These are phyloP conservation scores for Rhynchosporium agropyri DNA, from an alignment of 2,329 filamentous ascomycete genomes.

Conservation along the genomic window DNA sequence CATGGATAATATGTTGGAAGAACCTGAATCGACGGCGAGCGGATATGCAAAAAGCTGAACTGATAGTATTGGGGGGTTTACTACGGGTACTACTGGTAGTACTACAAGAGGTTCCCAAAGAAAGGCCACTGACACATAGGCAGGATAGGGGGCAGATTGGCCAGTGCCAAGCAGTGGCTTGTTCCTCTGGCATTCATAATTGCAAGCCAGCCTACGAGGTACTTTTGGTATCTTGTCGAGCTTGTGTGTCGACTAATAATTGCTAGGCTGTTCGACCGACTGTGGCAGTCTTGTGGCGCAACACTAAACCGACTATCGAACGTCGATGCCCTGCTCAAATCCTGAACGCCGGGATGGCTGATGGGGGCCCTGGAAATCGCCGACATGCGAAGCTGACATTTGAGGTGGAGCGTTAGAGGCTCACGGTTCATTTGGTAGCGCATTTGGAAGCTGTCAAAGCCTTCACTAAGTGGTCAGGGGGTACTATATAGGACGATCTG, in stretches of 20 bases:
- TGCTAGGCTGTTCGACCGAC: neutral
- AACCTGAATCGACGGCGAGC: constrained; percentile 4
- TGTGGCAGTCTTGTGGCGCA: constrained; percentile 27
- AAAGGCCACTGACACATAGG: constrained; percentile 9
- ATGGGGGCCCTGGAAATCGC: constrained; percentile 15
- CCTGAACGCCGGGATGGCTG: constrained; percentile 4
- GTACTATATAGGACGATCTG: neutral
- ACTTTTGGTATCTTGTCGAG: neutral
- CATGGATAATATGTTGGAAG: constrained; percentile 10
- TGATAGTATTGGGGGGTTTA: constrained; percentile 3
- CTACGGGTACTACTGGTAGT: no score
- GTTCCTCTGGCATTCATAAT: neutral
- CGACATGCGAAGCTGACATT: constrained; percentile 27
- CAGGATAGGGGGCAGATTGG: constrained; percentile 10
- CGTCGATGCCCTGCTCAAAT: constrained; percentile 26
- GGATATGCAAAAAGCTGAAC: constrained; percentile 8
- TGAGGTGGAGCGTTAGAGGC: constrained; percentile 7
- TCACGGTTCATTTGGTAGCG: constrained; percentile 14
- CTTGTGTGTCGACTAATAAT: neutral
- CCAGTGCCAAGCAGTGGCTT: constrained; percentile 12
- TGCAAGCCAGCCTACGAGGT: constrained; percentile 1
- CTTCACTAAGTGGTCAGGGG: constrained; percentile 11
- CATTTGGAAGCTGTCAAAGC: constrained; percentile 27
- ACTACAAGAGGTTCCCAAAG: constrained; percentile 5
- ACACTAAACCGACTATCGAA: constrained; percentile 33